These are phyloP conservation scores for Trametes cubensis DNA, from an alignment of 768 basidiomycete species.

Conservation along the genomic window DNA sequence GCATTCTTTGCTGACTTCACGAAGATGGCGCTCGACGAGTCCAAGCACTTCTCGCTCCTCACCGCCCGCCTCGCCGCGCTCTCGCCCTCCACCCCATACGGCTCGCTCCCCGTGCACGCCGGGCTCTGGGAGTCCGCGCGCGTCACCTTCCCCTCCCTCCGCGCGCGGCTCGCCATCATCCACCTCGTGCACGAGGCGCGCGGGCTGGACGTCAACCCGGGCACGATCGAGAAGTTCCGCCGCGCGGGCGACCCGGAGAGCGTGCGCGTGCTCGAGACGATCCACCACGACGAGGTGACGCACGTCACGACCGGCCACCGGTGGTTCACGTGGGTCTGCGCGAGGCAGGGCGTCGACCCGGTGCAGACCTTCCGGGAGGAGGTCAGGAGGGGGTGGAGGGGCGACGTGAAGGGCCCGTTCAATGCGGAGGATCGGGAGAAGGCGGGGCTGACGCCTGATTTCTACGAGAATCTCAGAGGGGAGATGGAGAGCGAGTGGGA, in stretches of 20 bases:
- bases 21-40: constrained; percentile 84
- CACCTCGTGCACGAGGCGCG: constrained; percentile 86
- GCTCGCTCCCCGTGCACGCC: constrained; percentile 71
- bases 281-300: constrained; percentile 79
- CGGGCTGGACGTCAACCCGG: constrained; percentile 83
- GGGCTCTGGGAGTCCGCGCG: constrained; percentile 79
- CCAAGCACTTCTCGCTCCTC: constrained; percentile 80
- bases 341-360: constrained; percentile 56
- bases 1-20: constrained; percentile 83
- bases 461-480: constrained; percentile 72
- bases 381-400: constrained; percentile 69
- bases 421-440: constrained; percentile 72
- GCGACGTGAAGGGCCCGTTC: constrained; percentile 81
- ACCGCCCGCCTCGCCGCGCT: constrained; percentile 61
- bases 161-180: constrained; percentile 77
- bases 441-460: constrained; percentile 72
- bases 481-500: constrained; percentile 43
- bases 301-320: constrained; percentile 83
- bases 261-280: constrained; percentile 68
- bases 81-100: constrained; percentile 69
- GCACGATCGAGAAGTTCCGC: constrained; percentile 72
- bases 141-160: constrained; percentile 66
- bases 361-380: constrained; percentile 69
- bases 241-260: constrained; percentile 68
- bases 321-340: constrained; percentile 82